Percentiles rank a stretch among this genome's conserved stretches.
These are phyloP conservation scores for Volvox reticuliferus DNA, from an alignment of 139 green algal species.

Conservation along the genomic window DNA sequence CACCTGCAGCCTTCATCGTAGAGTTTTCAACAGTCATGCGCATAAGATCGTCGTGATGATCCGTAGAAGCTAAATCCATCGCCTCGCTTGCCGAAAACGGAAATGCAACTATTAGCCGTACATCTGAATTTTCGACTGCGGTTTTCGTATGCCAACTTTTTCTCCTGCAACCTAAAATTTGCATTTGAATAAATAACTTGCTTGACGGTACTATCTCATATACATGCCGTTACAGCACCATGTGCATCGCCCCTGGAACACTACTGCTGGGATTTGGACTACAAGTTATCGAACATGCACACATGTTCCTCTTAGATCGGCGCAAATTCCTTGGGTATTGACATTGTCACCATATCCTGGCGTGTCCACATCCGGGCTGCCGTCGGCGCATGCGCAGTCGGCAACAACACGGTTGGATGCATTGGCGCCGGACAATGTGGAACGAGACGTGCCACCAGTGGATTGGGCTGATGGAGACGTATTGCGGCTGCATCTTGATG, in stretches of 20 bases:
- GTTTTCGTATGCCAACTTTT: too few relatives aligned
- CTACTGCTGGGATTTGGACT: too few relatives aligned
- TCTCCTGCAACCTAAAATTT: too few relatives aligned
- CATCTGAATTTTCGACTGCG: background rate
- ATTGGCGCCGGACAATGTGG: background rate
- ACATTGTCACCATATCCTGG: too few relatives aligned
- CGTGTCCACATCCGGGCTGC: background rate
- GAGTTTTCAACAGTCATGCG: background rate
- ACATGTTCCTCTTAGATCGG: too few relatives aligned
- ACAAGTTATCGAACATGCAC: too few relatives aligned
- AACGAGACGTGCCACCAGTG: background rate
- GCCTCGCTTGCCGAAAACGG: background rate
- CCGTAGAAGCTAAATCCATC: background rate
- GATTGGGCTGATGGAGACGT: constrained; percentile 27
- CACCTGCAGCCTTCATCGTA: background rate
- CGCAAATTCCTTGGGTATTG: too few relatives aligned
- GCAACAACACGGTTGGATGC: background rate
- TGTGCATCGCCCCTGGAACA: too few relatives aligned
- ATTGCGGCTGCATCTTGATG: background rate
- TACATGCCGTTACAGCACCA: too few relatives aligned
- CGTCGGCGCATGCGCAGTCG: background rate
- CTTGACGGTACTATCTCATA: too few relatives aligned
- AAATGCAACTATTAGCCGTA: background rate
- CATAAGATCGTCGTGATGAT: background rate
- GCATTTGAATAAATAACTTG: too few relatives aligned